Base-by-base conservation (phyloP, 768 basidiomycete genomes). In the Gloeopeniophorella convolvens region DNA sequence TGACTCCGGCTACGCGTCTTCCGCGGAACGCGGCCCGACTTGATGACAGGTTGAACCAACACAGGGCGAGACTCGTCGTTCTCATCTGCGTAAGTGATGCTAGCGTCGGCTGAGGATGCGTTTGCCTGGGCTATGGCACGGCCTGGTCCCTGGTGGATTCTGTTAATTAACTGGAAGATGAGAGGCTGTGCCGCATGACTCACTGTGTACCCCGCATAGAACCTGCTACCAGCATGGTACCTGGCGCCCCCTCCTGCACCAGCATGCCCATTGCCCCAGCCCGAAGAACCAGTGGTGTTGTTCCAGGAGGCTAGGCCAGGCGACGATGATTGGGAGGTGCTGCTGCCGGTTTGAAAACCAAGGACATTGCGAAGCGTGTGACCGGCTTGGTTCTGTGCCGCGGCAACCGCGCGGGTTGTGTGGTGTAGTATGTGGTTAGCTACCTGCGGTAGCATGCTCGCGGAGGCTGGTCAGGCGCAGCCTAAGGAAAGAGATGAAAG, bases 361-460 rank as follows among this genome's bases (percentile, higher is more conserved):
- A 89, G 74, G 47, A 85, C 89, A 75, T 85, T 90, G 51, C 87
- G 72, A 63, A 89, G 71, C 0, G 85, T 78, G 54, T 82, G 74
- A 4, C 75, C 69, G 4, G 74, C 74, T 64, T 85, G 85, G 54
- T 82, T 80, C 59, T 89, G 86, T 48, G 85, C 82, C 41, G 82
- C 78, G 0, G 83, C 79, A 40, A 82, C 88, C 13, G 83, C 86
- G 61, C 88, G 82, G 12, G 82, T 76, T 0, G 85, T 85, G 56
- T 82, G 81, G 54, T 89, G 79, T 28, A 91, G 68, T 45, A 91
- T 72, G 43, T 83, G 80, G n/a, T 81, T 83, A 26, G 85, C 82
- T 69, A 86, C 82, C 67, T 89, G 88, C 43, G 89, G 88, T 62
- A 92, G 70, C 89, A 91, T 91, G 28, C 16, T 56, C 27, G 27